A percentile compares a stretch with the other conserved stretches of the same genome.
phyloP scores from a whole-genome alignment of 2,329 filamentous ascomycete genomes.

The Cytospora mali region DNA sequence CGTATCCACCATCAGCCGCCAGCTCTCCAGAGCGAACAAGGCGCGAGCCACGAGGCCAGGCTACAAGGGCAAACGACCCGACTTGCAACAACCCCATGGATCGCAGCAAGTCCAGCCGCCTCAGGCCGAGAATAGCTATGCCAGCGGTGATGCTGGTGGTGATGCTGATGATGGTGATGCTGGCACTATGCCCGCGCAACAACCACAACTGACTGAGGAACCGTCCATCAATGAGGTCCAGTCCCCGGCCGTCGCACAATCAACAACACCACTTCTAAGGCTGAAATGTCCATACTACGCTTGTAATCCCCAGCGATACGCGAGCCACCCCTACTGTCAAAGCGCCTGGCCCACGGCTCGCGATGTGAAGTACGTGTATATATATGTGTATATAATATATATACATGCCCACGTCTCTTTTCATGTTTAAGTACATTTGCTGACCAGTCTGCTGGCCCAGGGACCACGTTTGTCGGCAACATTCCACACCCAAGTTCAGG shows the following conservation, averaged over 20 bases:
- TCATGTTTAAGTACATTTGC: background rate
- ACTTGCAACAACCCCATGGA: constrained; percentile 21
- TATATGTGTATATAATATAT: no score
- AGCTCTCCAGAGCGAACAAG: constrained; percentile 24
- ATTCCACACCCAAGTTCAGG: constrained; percentile 31
- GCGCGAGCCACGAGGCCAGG: constrained; percentile 23
- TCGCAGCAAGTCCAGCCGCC: background rate
- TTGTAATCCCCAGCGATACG: constrained; percentile 17
- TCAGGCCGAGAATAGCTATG: background rate
- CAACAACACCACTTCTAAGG: background rate
- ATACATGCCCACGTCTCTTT: background rate
- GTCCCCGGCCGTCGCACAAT: background rate
- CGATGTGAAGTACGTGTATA: constrained; percentile 24
- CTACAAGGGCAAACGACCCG: constrained; percentile 26
- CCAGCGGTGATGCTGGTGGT: background rate
- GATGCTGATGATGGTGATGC: background rate
- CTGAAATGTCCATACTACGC: constrained; percentile 26
- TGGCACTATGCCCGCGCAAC: background rate
- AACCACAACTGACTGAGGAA: background rate
- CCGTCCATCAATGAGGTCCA: background rate
- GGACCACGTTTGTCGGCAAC: constrained; percentile 36
- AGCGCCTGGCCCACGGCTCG: constrained; percentile 22
- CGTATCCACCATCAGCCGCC: constrained; percentile 25
- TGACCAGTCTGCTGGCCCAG: constrained; percentile 23
- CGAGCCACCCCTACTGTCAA: constrained; percentile 22